Evolutionary conservation across 768 basidiomycete genomes (phyloP).

Genomic region (Phaffia australis): DNA sequence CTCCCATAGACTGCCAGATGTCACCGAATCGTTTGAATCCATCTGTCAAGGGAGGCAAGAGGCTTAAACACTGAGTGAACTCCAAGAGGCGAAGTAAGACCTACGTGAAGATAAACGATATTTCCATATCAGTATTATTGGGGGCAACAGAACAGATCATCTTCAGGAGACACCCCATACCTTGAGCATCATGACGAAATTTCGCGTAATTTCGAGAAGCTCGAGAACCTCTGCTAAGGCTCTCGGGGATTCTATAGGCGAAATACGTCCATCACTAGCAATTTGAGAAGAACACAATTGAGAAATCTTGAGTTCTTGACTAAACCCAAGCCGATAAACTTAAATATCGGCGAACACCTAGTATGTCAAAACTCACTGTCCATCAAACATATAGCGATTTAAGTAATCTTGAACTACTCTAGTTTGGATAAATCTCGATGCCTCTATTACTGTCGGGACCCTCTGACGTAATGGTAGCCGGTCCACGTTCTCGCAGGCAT

Average conservation of each 20-base stretch:
- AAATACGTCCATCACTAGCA: neutral
- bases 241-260: neutral
- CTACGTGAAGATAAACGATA: slow-evolving; percentile 7
- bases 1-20: slow-evolving; percentile 23
- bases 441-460: slow-evolving; percentile 1
- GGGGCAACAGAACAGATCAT: neutral
- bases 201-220: slow-evolving; percentile 9
- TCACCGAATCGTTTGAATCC: slow-evolving; percentile 8
- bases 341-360: neutral
- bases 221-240: slow-evolving; percentile 10
- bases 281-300: neutral
- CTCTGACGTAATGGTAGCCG: neutral
- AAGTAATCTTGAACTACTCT: neutral
- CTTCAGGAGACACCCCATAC: neutral
- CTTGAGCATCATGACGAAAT: slow-evolving; percentile 18
- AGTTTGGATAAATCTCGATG: slow-evolving; percentile 18
- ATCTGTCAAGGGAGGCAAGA: slow-evolving; percentile 13
- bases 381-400: neutral
- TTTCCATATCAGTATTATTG: neutral
- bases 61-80: neutral
- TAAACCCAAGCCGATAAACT: too few species aligned
- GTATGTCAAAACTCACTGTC: neutral
- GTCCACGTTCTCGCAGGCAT: too few species aligned
- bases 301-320: neutral
- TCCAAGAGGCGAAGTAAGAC: slow-evolving; percentile 19